Percentiles rank a stretch among this genome's conserved stretches.
Evolutionary conservation across 176 grass and related monocot species (phyloP).

Genomic region (Aegilops bicornis): DNA sequence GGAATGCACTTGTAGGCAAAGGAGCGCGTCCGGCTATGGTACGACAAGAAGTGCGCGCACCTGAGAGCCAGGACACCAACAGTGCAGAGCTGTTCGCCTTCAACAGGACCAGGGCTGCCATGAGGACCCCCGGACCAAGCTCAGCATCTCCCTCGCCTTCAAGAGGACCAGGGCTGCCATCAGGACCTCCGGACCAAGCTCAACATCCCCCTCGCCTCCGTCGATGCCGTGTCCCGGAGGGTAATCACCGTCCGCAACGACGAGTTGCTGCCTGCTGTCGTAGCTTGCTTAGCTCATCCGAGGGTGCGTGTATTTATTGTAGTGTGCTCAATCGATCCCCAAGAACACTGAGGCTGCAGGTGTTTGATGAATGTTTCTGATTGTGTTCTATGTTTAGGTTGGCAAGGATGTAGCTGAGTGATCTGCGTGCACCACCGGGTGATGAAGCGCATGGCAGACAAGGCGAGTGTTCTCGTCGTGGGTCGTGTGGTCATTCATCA

Average conservation of each 20-base stretch:
- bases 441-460: conserved; percentile 70
- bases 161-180: neutral
- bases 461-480: conserved; percentile 59
- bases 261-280: conserved; percentile 55
- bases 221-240: conserved; percentile 58
- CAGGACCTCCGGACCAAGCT: no score
- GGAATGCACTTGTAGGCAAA: no score
- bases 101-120: neutral
- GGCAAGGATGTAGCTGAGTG: conserved; percentile 58
- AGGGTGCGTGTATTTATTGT: neutral
- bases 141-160: conserved; percentile 17
- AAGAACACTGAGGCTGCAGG: no score
- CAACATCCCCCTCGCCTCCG: neutral
- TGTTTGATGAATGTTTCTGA: no score
- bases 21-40: no score
- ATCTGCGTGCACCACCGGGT: conserved; percentile 59
- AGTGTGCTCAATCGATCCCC: no score
- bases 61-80: conserved; percentile 69
- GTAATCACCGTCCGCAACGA: conserved; percentile 59
- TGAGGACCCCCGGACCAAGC: no score
- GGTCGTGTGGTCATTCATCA: neutral
- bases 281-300: conserved; percentile 61
- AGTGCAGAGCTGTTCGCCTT: conserved; percentile 64
- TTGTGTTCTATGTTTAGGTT: neutral
- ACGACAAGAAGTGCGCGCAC: conserved; percentile 21